phyloP scores from a whole-genome alignment of 345 rosid species.

The Jatropha curcas region DNA sequence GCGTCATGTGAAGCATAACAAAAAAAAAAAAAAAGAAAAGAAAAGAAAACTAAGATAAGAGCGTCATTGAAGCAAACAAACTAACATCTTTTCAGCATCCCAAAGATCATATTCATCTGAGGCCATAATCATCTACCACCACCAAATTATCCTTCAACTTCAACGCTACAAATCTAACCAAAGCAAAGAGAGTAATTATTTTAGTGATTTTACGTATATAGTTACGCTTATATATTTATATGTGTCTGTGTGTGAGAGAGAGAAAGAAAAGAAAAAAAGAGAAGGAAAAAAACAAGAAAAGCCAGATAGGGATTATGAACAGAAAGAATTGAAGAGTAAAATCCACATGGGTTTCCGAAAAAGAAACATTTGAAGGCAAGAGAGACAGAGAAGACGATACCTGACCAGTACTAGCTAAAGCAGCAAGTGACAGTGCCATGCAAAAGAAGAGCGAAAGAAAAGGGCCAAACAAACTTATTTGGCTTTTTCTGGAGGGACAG shows the following conservation, averaged over 20 bases:
- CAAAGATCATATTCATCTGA: neutral
- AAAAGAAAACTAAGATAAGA: neutral
- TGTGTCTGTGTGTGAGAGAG: too few relatives aligned
- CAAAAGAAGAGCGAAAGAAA: constrained; percentile 21
- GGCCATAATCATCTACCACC: neutral
- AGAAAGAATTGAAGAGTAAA: neutral
- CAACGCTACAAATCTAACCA: neutral
- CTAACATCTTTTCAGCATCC: constrained; percentile 23
- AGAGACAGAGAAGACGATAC: neutral
- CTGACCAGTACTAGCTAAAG: neutral
- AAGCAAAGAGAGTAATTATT: too few relatives aligned
- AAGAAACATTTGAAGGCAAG: constrained; percentile 11
- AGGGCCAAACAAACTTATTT: neutral
- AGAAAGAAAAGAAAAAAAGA: neutral
- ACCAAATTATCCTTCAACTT: neutral
- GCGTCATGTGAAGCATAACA: too few relatives aligned
- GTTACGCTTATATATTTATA: too few relatives aligned
- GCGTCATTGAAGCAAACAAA: neutral
- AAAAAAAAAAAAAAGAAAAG: too few relatives aligned
- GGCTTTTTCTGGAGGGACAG: neutral
- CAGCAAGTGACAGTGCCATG: constrained; percentile 34
- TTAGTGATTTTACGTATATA: too few relatives aligned
- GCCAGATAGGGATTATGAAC: constrained; percentile 2
- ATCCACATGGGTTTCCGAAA: neutral
- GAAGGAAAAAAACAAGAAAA: neutral